Base-by-base conservation (phyloP, 2,329 filamentous ascomycete genomes). In the Mycosphaerelloides madeirae region DNA sequence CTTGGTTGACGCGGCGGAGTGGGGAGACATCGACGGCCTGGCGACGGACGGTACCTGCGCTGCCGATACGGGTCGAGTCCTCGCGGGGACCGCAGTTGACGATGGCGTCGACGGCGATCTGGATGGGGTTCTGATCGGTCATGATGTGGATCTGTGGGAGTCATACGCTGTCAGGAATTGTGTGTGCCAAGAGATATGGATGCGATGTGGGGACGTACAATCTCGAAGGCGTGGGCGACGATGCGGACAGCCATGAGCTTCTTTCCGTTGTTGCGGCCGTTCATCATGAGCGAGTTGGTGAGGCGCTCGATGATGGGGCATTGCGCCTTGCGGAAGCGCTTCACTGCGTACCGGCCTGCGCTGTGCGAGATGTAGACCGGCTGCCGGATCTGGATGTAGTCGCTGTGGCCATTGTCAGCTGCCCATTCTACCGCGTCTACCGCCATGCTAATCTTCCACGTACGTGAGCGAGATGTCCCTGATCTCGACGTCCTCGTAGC, bases 251-350 rank as follows among this genome's bases (percentile, higher is more conserved):
- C 94, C 90, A 95, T 96, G 71, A 97, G 84, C 88, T 98, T 98
- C 87, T 98, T 98, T 77, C 93, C 93, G 87, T 96, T 98, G 87
- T 98, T 98, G 78, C 93, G 93, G 77, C 93, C 93, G 85, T 98
- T 95, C 91, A 97, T 97, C 94, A 98, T 98, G 73, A 98, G 85
- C 51, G 93, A 97, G 87, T 98, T 98, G 82, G 93, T 98, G 66
- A 98, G 85, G 74, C 93, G 91, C 87, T 98, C 93, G 72, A 98
- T 96, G 84, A 98, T 97, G 68, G 93, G 93, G 87, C 93, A 98
- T 83, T 97, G 94, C 73, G 94, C 93, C 85, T 98, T 98, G 81
- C 93, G 87, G 88, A 98, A 98, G 71, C 94, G 86, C 89, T 98
- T 98, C 78, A 85, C 83, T 71, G 93, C 93, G 83, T 95, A 98